A percentile compares a stretch with the other conserved stretches of the same genome.
Conservation (phyloP, 139 green algal species). For the Closterium sp. region DNA sequence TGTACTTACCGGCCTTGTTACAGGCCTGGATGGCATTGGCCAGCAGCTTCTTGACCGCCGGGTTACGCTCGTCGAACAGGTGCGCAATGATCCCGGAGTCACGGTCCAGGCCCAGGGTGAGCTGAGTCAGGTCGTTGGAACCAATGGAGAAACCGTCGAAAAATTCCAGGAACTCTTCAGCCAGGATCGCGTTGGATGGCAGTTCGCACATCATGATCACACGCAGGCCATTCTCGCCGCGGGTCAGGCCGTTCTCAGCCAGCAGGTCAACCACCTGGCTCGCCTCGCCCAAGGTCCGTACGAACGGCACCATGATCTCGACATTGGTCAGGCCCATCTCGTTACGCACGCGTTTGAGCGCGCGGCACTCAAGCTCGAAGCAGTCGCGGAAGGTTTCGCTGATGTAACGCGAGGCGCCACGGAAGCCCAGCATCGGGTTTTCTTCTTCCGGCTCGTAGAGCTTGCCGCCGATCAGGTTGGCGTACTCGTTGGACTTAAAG, state of each 20-base stretch:
- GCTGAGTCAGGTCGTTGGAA: conserved; percentile 41
- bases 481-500: conserved; percentile 46
- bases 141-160: conserved; percentile 48
- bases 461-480: conserved; percentile 17
- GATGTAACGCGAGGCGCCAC: conserved; percentile 24
- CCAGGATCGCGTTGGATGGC: conserved; percentile 1
- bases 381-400: conserved; percentile 19
- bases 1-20: background rate
- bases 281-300: too few species aligned
- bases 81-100: background rate
- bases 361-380: too few species aligned
- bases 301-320: too few species aligned
- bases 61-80: conserved; percentile 23
- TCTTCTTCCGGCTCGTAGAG: conserved; percentile 32
- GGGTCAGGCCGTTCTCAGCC: too few species aligned
- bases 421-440: conserved; percentile 42
- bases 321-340: too few species aligned
- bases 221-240: too few species aligned
- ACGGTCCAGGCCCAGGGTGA: conserved; percentile 38
- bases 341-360: too few species aligned
- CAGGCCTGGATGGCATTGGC: background rate
- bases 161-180: conserved; percentile 17
- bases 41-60: conserved; percentile 18
- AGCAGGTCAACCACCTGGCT: too few species aligned
- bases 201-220: too few species aligned